Percentiles rank a stretch among this genome's conserved stretches.
Conservation (phyloP, 1,139 yeast species). For the Suhomyces coccinellae region DNA sequence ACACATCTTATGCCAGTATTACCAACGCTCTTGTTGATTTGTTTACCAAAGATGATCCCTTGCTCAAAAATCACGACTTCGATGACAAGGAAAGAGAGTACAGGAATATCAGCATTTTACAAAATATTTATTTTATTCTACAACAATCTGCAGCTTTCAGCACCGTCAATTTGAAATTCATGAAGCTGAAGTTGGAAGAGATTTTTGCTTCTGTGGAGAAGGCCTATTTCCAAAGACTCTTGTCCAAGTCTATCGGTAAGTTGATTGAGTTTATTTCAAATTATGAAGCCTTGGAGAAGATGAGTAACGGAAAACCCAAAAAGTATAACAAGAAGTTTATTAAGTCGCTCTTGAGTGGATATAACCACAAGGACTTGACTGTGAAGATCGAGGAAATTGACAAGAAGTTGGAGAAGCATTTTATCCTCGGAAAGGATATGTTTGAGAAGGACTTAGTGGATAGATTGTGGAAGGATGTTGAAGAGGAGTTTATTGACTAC, state of each 20-base stretch:
- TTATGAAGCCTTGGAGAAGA: constrained; percentile 53
- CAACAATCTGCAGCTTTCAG: constrained; percentile 47
- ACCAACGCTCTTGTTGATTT: constrained; percentile 38
- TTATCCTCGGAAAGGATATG: constrained; percentile 44
- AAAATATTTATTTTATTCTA: constrained; percentile 59
- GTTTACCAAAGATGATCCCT: constrained; percentile 44
- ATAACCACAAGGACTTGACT: constrained; percentile 59
- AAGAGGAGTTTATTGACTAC: constrained; percentile 33
- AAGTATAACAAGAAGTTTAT: constrained; percentile 62
- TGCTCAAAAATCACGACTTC: constrained; percentile 45
- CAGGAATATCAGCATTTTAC: constrained; percentile 60
- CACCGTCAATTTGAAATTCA: constrained; percentile 29
- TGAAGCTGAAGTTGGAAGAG: constrained; percentile 44
- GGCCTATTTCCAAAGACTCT: constrained; percentile 48
- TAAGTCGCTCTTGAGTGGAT: constrained; percentile 54
- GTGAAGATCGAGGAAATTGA: constrained; percentile 57
- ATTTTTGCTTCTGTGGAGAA: constrained; percentile 51
- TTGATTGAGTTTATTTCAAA: constrained; percentile 65
- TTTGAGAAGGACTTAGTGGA: constrained; percentile 50
- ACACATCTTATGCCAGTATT: constrained; percentile 41
- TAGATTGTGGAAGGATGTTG: constrained; percentile 47
- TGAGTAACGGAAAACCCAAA: constrained; percentile 53
- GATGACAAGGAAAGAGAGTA: constrained; percentile 60
- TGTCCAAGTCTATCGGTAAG: constrained; percentile 55
- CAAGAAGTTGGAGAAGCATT: constrained; percentile 59